These are phyloP conservation scores for Cystobasidium tubakii DNA, from an alignment of 768 basidiomycete species.

Conservation along the genomic window DNA sequence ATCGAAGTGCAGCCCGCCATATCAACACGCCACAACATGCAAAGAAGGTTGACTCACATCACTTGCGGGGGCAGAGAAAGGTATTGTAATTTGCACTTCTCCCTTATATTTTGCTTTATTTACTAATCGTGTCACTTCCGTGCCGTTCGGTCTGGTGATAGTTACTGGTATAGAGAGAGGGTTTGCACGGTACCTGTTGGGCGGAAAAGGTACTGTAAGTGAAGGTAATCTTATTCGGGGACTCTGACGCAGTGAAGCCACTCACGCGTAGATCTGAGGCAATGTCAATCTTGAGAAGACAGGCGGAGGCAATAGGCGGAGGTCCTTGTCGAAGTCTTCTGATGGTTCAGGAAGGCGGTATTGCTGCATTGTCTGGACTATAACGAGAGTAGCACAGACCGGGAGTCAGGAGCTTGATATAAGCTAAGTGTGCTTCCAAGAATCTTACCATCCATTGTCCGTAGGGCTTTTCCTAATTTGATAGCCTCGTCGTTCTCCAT, in stretches of 20 bases:
- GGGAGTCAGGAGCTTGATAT: background rate
- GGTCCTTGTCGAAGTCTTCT: slow-evolving; percentile 55
- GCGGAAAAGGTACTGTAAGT: background rate
- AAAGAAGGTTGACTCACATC: too few species aligned
- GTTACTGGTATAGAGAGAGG: slow-evolving; percentile 53
- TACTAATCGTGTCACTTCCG: slow-evolving; percentile 74
- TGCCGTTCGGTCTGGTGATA: slow-evolving; percentile 64
- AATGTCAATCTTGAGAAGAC: slow-evolving; percentile 76
- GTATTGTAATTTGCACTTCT: slow-evolving; percentile 35
- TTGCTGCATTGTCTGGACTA: slow-evolving; percentile 68
- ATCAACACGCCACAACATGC: too few species aligned
- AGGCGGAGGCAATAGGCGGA: slow-evolving; percentile 79
- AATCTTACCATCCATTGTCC: slow-evolving; percentile 70
- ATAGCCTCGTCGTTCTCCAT: slow-evolving; percentile 60
- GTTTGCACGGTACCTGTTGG: background rate
- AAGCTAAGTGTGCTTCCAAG: background rate
- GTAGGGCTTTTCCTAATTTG: slow-evolving; percentile 66
- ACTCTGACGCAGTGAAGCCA: background rate
- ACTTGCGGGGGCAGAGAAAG: slow-evolving; percentile 35
- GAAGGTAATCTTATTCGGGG: too few species aligned
- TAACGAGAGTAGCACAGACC: background rate
- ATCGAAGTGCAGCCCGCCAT: too few species aligned
- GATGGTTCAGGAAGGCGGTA: slow-evolving; percentile 65
- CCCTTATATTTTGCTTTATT: slow-evolving; percentile 83
- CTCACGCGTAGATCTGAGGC: slow-evolving; percentile 72